Base-by-base conservation (phyloP, 1,284 basidiomycete species). In the Cutaneotrichosporon mucoides region DNA sequence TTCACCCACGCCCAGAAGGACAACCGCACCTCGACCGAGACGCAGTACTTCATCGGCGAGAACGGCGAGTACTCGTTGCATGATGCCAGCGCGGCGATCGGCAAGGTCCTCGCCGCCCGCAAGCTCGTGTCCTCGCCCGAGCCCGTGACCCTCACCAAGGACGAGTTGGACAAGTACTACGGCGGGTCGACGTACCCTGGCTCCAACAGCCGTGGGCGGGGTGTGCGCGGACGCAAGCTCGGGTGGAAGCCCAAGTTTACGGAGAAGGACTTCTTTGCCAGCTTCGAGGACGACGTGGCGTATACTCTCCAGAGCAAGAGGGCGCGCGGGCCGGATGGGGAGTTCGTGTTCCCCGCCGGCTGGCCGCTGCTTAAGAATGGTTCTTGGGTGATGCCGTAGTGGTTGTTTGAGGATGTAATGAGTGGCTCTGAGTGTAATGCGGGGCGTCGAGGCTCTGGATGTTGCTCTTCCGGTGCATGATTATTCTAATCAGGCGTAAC, bases 151-250 rank as follows among this genome's bases (percentile, higher is more conserved):
- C 70, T 75, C 55, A 67, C 67, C 9, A 48, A 67, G 16, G 72
- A 70, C 24, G 76, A 78, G 62, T 61, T 78, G 6, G 53, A 75
- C 40, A 76, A 75, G 64, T 76, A 76, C 64, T 75, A 66, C 49
- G 61, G 58, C 37, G 76, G 73, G 4, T 66, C 77, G 0, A 58
- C 66, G 11, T 81, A 79, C 61, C 73, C 84, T 33, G 85, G 85
- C 6, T 73, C 80, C 1, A 86, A 86, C 71, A 82, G 84, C 12
- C 81, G 83, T 37, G 81, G 79, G 61, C 76, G 73, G 33, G 81
- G 80, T 2, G 83, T 80, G 59, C 76, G 82, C n/a, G 81, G 80
- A 3, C 81, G 81, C 55, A 72, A 77, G 2, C 77, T 88, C 48
- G 86, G 86, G 4, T 75, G 73, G 72, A 70, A 64, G 53, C 73